A percentile compares a stretch with the other conserved stretches of the same genome.
Conservation (phyloP, 176 grass and related monocot species). For the Musa itinerans region DNA sequence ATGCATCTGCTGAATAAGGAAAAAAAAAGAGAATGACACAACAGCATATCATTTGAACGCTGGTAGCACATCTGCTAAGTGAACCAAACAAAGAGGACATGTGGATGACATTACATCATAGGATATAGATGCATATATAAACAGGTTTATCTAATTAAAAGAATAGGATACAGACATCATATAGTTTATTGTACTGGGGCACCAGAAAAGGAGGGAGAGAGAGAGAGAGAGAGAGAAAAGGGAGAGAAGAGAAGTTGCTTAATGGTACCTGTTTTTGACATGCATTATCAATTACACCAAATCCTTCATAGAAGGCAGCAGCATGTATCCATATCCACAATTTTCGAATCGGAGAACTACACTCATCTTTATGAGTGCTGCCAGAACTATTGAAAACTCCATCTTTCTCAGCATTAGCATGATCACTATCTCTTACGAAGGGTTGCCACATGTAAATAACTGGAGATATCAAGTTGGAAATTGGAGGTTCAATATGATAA, state of each 20-base stretch:
- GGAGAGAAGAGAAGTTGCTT: background rate
- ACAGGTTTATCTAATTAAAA: too few species aligned
- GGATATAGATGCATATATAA: too few species aligned
- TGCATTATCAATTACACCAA: conserved; percentile 43
- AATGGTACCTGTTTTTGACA: conserved; percentile 44
- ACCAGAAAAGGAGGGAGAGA: background rate
- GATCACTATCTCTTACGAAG: conserved; percentile 13
- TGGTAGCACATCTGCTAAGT: too few species aligned
- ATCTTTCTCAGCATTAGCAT: conserved; percentile 18
- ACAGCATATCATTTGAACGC: too few species aligned
- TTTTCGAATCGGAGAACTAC: background rate
- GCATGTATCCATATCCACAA: conserved; percentile 65
- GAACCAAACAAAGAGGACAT: too few species aligned
- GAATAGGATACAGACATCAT: background rate
- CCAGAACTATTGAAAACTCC: background rate
- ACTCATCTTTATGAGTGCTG: background rate
- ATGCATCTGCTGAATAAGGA: too few species aligned
- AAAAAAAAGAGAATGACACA: too few species aligned
- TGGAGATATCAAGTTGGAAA: conserved; percentile 1
- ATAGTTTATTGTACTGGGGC: background rate
- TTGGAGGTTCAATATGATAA: conserved; percentile 22
- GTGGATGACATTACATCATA: too few species aligned
- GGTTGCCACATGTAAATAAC: conserved; percentile 73
- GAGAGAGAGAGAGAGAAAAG: background rate
- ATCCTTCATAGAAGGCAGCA: conserved; percentile 47